Base-by-base conservation (phyloP, 2,329 filamentous ascomycete species). In the Cladophialophora bantiana region DNA sequence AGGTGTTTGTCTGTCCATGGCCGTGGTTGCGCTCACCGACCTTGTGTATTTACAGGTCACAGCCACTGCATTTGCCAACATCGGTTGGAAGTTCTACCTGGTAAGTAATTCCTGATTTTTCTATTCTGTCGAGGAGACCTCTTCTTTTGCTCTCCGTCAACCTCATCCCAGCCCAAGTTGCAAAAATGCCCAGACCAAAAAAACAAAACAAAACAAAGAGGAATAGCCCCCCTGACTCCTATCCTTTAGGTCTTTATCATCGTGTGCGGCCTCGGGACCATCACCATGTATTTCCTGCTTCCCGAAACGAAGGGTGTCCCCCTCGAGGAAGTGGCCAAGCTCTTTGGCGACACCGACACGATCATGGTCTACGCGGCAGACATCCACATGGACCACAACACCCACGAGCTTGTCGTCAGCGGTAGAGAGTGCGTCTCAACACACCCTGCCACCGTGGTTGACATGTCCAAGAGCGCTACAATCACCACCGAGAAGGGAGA, bases 221-320 rank as follows among this genome's bases (percentile, higher is more conserved):
- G 26, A 26, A 26, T 26, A 26, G 26, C 2, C 2, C 26, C 26
- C 26, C 26, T 26, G 26, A 26, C 3, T 26, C 26, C 26, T 26
- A 26, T 26, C 26, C 26, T 26, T 26, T 50, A 50, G 45, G 45
- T 50, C 70, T 94, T 94, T 74, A 91, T 85, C 10, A 84, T 88
- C n/a, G 92, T 93, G 81, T 91, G 90, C 75, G 83, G 83, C 1
- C 82, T 83, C 3, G 90, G 90, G 72, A 87, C 88, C 53, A 75
- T 93, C 59, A 90, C 93, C 75, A 88, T 91, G 74, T 86, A 86
- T 75, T 82, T 93, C 69, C 76, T 84, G 12, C 87, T 87, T 71
- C 89, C 89, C 0, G 86, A 92, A 78, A 93, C 90, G 0, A 75
- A 75, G 58, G 74, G 74, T 34, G 68, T 75, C 18, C 72, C 74